Conservation (phyloP, 177 flowering plant species). For the Vitis hybrid region DNA sequence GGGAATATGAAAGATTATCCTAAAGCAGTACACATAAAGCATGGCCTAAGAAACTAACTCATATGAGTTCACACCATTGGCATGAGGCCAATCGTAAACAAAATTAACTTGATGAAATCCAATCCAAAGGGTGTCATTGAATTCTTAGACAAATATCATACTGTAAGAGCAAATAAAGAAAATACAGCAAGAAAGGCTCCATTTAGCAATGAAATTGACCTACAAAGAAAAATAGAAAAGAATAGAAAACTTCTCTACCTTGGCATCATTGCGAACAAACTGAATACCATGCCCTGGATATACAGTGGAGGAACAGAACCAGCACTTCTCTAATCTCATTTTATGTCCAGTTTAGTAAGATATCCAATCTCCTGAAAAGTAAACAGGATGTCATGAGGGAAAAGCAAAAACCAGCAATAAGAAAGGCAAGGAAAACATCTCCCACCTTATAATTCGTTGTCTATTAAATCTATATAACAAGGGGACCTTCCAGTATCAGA, state of each 20-base stretch:
- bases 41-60: background rate
- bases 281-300: constrained; percentile 77
- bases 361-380: no score
- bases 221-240: background rate
- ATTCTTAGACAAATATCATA: no score
- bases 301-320: constrained; percentile 72
- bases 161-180: no score
- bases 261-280: constrained; percentile 70
- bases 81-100: no score
- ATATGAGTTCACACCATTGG: background rate
- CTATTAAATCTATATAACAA: no score
- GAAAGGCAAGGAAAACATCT: no score
- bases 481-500: no score
- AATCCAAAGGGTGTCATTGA: no score
- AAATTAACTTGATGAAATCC: no score
- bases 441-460: no score
- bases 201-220: background rate
- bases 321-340: constrained; percentile 73
- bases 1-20: background rate
- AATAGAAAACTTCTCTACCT: constrained; percentile 31
- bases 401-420: no score
- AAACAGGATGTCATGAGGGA: no score
- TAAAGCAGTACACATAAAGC: background rate
- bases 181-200: background rate
- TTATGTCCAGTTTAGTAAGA: background rate